These are phyloP conservation scores for Daldinia vernicosa DNA, from an alignment of 495 filamentous ascomycete species.

Conservation along the genomic window DNA sequence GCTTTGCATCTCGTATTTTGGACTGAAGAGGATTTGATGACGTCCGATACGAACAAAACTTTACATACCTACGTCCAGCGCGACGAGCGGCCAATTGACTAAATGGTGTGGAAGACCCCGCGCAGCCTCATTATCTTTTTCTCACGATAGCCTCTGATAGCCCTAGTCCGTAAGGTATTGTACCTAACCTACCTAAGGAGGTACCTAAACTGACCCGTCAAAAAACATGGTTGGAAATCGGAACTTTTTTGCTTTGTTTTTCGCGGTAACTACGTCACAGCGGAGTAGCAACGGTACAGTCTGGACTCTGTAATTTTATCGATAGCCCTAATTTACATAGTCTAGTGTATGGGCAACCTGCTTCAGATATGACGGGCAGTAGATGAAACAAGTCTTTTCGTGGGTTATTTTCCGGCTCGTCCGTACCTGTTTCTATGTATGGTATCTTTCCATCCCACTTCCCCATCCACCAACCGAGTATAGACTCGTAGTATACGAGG, in stretches of 20 bases:
- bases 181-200: too few species aligned
- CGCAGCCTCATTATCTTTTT: slow-evolving; percentile 16
- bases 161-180: too few species aligned
- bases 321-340: slow-evolving; percentile 19
- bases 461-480: neutral
- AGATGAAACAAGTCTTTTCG: slow-evolving; percentile 33
- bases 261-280: slow-evolving; percentile 32
- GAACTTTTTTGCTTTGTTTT: slow-evolving; percentile 8
- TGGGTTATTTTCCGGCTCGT: slow-evolving; percentile 22
- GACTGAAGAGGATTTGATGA: slow-evolving; percentile 21
- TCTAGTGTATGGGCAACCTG: slow-evolving; percentile 13
- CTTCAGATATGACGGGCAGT: slow-evolving; percentile 36
- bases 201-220: slow-evolving; percentile 20
- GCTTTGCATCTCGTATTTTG: slow-evolving; percentile 36
- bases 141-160: slow-evolving; percentile 25
- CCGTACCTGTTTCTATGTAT: neutral
- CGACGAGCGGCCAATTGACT: slow-evolving; percentile 1
- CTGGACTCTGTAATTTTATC: slow-evolving; percentile 13
- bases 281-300: slow-evolving; percentile 19
- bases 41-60: slow-evolving; percentile 36
- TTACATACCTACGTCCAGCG: slow-evolving; percentile 7
- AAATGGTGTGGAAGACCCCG: slow-evolving; percentile 13
- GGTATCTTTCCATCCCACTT: neutral
- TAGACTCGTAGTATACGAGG: slow-evolving; percentile 21
- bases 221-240: slow-evolving; percentile 30